Conservation (phyloP, 495 filamentous ascomycete species). For the Lophium mytilinum region DNA sequence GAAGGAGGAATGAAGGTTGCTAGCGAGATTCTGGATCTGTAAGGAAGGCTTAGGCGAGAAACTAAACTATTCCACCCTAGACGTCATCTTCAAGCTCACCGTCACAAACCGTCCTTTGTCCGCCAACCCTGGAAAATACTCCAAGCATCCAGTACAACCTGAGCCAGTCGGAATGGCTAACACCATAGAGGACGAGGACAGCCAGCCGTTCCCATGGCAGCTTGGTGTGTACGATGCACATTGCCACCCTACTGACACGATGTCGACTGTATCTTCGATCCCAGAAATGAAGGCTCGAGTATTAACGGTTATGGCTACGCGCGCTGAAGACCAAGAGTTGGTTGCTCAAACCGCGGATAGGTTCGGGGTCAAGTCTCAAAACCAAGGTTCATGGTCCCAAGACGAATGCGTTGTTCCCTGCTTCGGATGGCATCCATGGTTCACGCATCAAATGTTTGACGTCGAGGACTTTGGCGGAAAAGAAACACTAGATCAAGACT, state of each 20-base stretch:
- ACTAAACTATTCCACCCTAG: too few species aligned
- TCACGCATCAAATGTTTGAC: slow-evolving; percentile 78
- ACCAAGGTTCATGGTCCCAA: slow-evolving; percentile 2
- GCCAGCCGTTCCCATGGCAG: slow-evolving; percentile 65
- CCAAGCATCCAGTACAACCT: too few species aligned
- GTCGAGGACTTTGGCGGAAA: slow-evolving; percentile 42
- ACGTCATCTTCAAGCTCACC: too few species aligned
- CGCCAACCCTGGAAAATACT: too few species aligned
- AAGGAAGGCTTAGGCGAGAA: too few species aligned
- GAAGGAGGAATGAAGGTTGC: too few species aligned
- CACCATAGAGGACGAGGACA: too few species aligned
- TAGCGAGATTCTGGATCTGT: too few species aligned
- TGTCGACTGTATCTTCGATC: slow-evolving; percentile 60
- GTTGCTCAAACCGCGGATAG: slow-evolving; percentile 58
- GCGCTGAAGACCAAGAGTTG: slow-evolving; percentile 76
- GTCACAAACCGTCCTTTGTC: too few species aligned
- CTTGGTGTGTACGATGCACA: slow-evolving; percentile 84
- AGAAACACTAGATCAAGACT: slow-evolving; percentile 30
- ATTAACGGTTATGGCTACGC: slow-evolving; percentile 84
- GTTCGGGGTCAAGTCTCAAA: slow-evolving; percentile 33
- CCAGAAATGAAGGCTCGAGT: slow-evolving; percentile 65
- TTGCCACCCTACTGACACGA: slow-evolving; percentile 98
- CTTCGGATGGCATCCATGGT: slow-evolving; percentile 99
- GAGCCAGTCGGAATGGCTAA: too few species aligned
- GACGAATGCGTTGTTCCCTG: slow-evolving; percentile 55